Base-by-base conservation (phyloP, 2,329 filamentous ascomycete genomes). In the Cytospora leucostoma region DNA sequence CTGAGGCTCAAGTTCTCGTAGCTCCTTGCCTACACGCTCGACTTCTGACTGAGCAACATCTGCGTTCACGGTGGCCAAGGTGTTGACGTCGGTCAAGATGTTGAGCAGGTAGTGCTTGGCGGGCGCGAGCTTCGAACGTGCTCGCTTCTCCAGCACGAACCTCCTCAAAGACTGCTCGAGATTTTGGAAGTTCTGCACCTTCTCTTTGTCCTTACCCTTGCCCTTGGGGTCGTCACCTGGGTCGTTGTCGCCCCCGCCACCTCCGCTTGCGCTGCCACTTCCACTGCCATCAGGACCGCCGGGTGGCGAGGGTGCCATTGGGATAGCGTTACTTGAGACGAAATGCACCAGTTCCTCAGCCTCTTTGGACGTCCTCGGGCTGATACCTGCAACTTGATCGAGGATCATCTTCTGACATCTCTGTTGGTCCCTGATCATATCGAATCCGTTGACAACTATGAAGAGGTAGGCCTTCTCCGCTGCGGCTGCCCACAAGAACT, bases 401-500 rank as follows among this genome's bases (percentile, higher is more conserved):
- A 99, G 76, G 56, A 99, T 95, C 86, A 92, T 91, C 72, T 95
- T 92, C 74, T 97, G 86, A 74, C 94, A 98, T 64, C 94, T 84
- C 65, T 92, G 84, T 79, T 97, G 95, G 76, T 98, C 93, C 67
- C 90, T 85, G 70, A 99, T 98, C 66, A 90, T 90, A 76, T 99
- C 95, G 71, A 93, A 99, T 19, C 94, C 93, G 74, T 99, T 99
- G 68, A 99, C 95, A 15, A 99, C 95, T 76, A 99, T 96, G 75
- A 99, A 99, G 67, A 99, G 93, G 73, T 99, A 99, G 0, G 95
- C 94, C 77, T 99, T 99, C 73, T 99, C 95, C 49, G 94, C 88
- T 0, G 95, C 95, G 1, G 95, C 95, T 57, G 94, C 94, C 82
- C 91, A 91, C 66, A 99, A 97, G 72, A 99, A 99, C 71, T 99